Percentiles rank a stretch among this genome's conserved stretches.
phyloP scores from a whole-genome alignment of 768 basidiomycete genomes.

The Suillus plorans region DNA sequence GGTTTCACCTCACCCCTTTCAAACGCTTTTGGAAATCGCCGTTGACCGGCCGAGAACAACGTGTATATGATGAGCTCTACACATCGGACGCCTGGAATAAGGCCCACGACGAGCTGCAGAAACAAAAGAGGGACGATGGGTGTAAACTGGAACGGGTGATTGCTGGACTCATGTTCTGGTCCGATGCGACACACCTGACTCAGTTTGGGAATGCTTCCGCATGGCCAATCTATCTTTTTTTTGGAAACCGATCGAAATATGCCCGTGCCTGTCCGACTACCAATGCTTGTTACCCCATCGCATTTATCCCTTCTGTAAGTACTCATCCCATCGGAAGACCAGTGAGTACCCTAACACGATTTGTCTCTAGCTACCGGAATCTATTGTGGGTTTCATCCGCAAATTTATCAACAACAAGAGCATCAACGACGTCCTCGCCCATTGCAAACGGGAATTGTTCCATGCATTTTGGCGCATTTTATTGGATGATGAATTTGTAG shows the following conservation, averaged over 20 bases:
- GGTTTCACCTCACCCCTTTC: constrained; percentile 6
- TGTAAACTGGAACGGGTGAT: constrained; percentile 19
- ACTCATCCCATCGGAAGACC: too few relatives aligned
- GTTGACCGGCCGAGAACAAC: not conserved
- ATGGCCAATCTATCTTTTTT: constrained; percentile 25
- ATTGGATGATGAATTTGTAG: constrained; percentile 17
- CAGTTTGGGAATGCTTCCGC: constrained; percentile 27
- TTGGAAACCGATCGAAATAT: constrained; percentile 27
- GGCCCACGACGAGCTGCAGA: constrained; percentile 13
- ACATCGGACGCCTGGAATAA: constrained; percentile 13
- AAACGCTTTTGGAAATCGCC: constrained; percentile 1
- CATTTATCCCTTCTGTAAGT: constrained; percentile 8
- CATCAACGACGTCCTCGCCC: constrained; percentile 4
- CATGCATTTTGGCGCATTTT: constrained; percentile 12
- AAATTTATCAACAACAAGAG: not conserved
- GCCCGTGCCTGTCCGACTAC: constrained; percentile 12
- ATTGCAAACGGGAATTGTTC: constrained; percentile 18
- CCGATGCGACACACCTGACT: constrained; percentile 31
- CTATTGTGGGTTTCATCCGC: too few relatives aligned
- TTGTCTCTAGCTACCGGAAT: too few relatives aligned
- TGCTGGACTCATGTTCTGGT: constrained; percentile 28
- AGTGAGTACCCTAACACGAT: too few relatives aligned
- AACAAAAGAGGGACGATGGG: constrained; percentile 15
- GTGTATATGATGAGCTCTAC: constrained; percentile 18
- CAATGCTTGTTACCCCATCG: constrained; percentile 7